phyloP scores from a whole-genome alignment of 2,329 filamentous ascomycete genomes.

The Fusarium agapanthi region DNA sequence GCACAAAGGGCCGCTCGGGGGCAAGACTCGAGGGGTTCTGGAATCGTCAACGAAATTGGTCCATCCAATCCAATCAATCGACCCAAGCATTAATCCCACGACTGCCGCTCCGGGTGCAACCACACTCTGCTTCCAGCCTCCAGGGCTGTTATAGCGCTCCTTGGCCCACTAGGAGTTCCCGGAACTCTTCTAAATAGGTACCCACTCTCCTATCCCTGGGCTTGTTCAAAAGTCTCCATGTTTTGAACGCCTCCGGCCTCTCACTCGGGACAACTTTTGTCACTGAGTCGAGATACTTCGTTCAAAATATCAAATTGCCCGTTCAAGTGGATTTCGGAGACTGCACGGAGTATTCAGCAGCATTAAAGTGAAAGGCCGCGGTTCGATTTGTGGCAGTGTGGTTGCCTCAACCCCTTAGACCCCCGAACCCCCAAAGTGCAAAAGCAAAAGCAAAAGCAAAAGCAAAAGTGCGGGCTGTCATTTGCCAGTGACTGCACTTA shows the following conservation, averaged over 20 bases:
- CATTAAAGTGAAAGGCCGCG: background rate
- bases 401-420: background rate
- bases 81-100: slow-evolving; percentile 6
- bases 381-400: background rate
- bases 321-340: background rate
- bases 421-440: background rate
- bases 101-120: slow-evolving; percentile 24
- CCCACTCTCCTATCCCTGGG: slow-evolving; percentile 7
- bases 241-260: slow-evolving; percentile 25
- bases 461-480: background rate
- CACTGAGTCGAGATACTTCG: background rate
- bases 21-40: slow-evolving; percentile 13
- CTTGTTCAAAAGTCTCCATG: background rate
- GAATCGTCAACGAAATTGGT: slow-evolving; percentile 15
- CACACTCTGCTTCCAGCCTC: background rate
- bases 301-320: background rate
- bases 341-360: background rate
- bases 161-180: slow-evolving; percentile 21
- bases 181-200: background rate
- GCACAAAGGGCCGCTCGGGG: slow-evolving; percentile 14
- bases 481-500: background rate
- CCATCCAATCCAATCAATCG: background rate
- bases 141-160: slow-evolving; percentile 1
- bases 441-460: background rate
- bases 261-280: slow-evolving; percentile 24